Percentiles rank a stretch among this genome's conserved stretches.
Conservation (phyloP, 2,329 filamentous ascomycete genomes). For the Penicillium sp. region DNA sequence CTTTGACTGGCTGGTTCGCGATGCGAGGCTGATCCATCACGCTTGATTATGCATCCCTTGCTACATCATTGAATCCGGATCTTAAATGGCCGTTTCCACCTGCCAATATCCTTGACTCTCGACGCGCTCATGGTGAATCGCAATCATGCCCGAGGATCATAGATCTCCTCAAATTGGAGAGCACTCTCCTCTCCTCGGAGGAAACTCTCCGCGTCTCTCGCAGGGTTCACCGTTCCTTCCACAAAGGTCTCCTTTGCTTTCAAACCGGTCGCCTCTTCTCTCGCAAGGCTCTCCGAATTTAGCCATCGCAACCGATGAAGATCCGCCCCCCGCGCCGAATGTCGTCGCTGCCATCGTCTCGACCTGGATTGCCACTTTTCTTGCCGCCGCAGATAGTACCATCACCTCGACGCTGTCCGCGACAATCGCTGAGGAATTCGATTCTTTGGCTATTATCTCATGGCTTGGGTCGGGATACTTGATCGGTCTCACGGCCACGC, state of each 20-base stretch:
- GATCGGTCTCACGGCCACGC: slow-evolving; percentile 12
- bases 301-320: neutral
- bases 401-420: slow-evolving; percentile 14
- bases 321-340: slow-evolving; percentile 1
- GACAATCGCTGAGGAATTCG: slow-evolving; percentile 12
- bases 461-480: slow-evolving; percentile 16
- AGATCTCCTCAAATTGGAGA: no score
- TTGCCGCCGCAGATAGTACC: slow-evolving; percentile 15
- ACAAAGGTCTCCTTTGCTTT: neutral
- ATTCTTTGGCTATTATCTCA: slow-evolving; percentile 12
- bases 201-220: no score
- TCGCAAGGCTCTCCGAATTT: neutral
- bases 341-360: slow-evolving; percentile 9
- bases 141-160: no score
- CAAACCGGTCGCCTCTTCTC: slow-evolving; percentile 2
- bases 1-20: no score
- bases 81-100: no score
- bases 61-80: no score
- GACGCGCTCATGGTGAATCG: no score
- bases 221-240: neutral
- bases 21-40: no score
- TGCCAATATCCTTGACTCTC: no score
- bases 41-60: no score
- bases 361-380: slow-evolving; percentile 15
- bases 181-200: no score